phyloP scores from a whole-genome alignment of 768 basidiomycete genomes.

The Lactarius vividus region DNA sequence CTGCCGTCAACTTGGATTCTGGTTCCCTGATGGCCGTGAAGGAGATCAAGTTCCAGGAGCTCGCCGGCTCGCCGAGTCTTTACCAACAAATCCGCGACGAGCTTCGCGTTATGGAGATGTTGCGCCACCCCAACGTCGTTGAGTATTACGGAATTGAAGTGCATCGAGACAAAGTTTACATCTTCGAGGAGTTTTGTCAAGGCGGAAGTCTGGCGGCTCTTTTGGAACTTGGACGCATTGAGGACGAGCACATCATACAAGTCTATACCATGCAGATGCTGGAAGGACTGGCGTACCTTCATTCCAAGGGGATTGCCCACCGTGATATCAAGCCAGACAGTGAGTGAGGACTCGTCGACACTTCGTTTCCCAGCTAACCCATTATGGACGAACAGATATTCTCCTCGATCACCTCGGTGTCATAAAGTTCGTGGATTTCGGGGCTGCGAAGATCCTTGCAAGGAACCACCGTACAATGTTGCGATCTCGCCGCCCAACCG shows the following conservation, averaged over 20 bases:
- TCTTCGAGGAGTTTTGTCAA: slow-evolving; percentile 98
- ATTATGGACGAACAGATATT: slow-evolving; percentile 61
- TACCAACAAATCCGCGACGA: slow-evolving; percentile 95
- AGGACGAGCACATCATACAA: slow-evolving; percentile 94
- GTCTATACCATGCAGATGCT: slow-evolving; percentile 97
- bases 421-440: slow-evolving; percentile 97
- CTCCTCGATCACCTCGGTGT: slow-evolving; percentile 86
- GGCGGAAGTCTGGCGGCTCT: slow-evolving; percentile 89
- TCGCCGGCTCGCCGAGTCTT: slow-evolving; percentile 81
- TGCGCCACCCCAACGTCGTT: slow-evolving; percentile 96
- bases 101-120: slow-evolving; percentile 95
- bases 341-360: slow-evolving; percentile 43
- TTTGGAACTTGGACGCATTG: slow-evolving; percentile 90
- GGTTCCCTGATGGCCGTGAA: slow-evolving; percentile 99
- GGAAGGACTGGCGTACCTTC: slow-evolving; percentile 90
- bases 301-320: slow-evolving; percentile 89
- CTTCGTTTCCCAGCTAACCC: neutral
- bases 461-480: slow-evolving; percentile 83
- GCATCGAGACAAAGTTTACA: slow-evolving; percentile 97
- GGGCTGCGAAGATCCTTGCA: slow-evolving; percentile 93
- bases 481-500: slow-evolving; percentile 59
- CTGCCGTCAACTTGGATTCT: slow-evolving; percentile 93
- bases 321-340: slow-evolving; percentile 99
- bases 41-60: slow-evolving; percentile 95
- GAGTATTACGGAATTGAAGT: slow-evolving; percentile 99